Conservation (phyloP, 495 filamentous ascomycete genomes). For the Clohesyomyces aquaticus region DNA sequence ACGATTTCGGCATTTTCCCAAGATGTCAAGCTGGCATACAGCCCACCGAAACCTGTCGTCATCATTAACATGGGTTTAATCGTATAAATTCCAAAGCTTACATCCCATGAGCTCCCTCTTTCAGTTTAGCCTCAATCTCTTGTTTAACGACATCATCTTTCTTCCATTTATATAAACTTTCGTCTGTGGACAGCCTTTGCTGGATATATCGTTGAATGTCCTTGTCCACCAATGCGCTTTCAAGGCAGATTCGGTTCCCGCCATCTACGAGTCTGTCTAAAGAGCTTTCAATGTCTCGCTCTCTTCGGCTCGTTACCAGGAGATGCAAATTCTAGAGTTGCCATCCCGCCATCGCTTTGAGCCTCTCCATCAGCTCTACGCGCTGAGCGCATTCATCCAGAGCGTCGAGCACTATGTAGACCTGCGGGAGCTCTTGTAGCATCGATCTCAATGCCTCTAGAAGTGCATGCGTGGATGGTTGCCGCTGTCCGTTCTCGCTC, state of each 20-base stretch:
- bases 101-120: neutral
- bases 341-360: neutral
- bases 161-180: neutral
- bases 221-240: neutral
- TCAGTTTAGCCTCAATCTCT: neutral
- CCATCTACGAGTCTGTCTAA: neutral
- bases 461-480: neutral
- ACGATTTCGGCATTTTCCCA: conserved; percentile 25
- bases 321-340: neutral
- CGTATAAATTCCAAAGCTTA: neutral
- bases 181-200: neutral
- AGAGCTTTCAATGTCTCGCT: neutral
- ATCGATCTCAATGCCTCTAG: neutral
- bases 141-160: neutral
- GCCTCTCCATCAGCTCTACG: conserved; percentile 1
- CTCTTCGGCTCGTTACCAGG: conserved; percentile 1
- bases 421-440: neutral
- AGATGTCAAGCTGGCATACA: conserved; percentile 38
- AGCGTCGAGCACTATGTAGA: neutral
- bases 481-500: neutral
- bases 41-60: conserved; percentile 42
- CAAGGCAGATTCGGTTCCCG: neutral
- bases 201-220: neutral
- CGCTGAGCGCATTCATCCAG: neutral
- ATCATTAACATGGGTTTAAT: conserved; percentile 5